Evolutionary conservation across 2,329 filamentous ascomycete genomes (phyloP).

Genomic region (Pyrenophora teres): DNA sequence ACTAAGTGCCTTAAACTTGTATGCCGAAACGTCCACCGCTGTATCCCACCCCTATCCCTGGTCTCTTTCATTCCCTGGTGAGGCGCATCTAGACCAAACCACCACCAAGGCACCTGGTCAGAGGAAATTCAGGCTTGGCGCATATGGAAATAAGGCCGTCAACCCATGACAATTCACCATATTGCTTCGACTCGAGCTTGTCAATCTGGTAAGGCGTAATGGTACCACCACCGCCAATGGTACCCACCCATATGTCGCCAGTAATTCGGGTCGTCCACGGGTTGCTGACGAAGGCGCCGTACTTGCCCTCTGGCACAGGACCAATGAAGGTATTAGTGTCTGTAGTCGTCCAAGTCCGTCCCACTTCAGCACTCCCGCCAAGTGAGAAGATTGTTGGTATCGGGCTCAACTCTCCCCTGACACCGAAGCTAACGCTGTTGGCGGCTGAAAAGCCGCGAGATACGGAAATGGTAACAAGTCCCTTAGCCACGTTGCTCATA

Average conservation of each 20-base stretch:
- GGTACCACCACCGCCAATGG: conserved; percentile 36
- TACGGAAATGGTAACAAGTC: conserved; percentile 35
- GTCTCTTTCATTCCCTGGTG: background rate
- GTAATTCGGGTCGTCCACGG: conserved; percentile 39
- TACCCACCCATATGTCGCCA: conserved; percentile 46
- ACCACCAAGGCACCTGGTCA: conserved; percentile 47
- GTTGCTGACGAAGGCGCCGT: conserved; percentile 50
- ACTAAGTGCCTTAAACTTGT: too few relatives aligned
- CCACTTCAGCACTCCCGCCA: conserved; percentile 22
- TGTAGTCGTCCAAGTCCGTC: conserved; percentile 41
- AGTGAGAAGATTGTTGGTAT: conserved; percentile 37
- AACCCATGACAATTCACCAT: conserved; percentile 46
- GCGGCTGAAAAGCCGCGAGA: conserved; percentile 46
- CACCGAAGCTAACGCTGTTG: conserved; percentile 29
- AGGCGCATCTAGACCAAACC: conserved; percentile 30
- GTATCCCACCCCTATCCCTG: background rate
- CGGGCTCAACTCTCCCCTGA: conserved; percentile 11
- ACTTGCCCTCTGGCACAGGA: conserved; percentile 45
- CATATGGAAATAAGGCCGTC: conserved; percentile 49
- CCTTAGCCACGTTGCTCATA: conserved; percentile 45
- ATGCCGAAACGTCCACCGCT: background rate
- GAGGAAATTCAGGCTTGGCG: conserved; percentile 43
- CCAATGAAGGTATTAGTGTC: conserved; percentile 41
- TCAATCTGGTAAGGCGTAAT: conserved; percentile 42
- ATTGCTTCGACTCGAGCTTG: conserved; percentile 41